Percentiles rank a stretch among this genome's conserved stretches.
phyloP scores from a whole-genome alignment of 2,329 filamentous ascomycete species.

The Xylariaceae sp. region DNA sequence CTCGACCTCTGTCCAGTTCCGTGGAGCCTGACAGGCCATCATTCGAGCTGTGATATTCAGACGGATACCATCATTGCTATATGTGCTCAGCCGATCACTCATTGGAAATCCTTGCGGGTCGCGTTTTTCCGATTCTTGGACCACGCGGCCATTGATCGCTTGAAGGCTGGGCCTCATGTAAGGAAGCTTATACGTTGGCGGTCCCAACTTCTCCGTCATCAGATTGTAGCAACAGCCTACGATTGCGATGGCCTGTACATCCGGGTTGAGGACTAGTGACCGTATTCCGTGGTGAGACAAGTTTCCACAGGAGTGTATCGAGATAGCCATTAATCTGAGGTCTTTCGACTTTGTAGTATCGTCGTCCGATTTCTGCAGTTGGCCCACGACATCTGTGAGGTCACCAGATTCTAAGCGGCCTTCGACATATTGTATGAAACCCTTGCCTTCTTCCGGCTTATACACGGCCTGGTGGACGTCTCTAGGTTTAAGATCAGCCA shows the following conservation, averaged over 20 bases:
- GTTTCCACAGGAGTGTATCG: slow-evolving; percentile 95
- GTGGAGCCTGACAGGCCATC: slow-evolving; percentile 95
- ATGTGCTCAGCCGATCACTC: slow-evolving; percentile 64
- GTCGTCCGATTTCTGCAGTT: slow-evolving; percentile 29
- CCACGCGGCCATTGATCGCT: slow-evolving; percentile 64
- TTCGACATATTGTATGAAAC: slow-evolving; percentile 73
- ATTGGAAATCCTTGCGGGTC: slow-evolving; percentile 95
- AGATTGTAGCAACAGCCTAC: slow-evolving; percentile 99
- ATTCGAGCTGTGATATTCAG: slow-evolving; percentile 95
- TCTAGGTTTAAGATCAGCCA: slow-evolving; percentile 48
- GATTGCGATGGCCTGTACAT: slow-evolving; percentile 86
- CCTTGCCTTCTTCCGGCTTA: slow-evolving; percentile 57
- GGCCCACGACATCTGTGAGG: slow-evolving; percentile 40
- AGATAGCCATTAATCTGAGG: slow-evolving; percentile 74
- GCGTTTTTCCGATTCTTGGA: slow-evolving; percentile 63
- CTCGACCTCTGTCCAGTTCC: slow-evolving; percentile 81
- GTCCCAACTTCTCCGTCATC: slow-evolving; percentile 82
- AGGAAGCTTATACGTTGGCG: slow-evolving; percentile 81
- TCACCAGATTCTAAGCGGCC: slow-evolving; percentile 71
- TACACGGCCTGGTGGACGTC: slow-evolving; percentile 50
- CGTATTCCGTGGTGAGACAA: slow-evolving; percentile 92
- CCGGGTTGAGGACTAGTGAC: slow-evolving; percentile 77
- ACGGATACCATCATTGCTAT: slow-evolving; percentile 62
- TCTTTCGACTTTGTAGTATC: slow-evolving; percentile 29
- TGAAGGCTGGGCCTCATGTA: slow-evolving; percentile 67